phyloP scores from a whole-genome alignment of 805 yeast genomes.

The Wickerhamia fluorescens region DNA sequence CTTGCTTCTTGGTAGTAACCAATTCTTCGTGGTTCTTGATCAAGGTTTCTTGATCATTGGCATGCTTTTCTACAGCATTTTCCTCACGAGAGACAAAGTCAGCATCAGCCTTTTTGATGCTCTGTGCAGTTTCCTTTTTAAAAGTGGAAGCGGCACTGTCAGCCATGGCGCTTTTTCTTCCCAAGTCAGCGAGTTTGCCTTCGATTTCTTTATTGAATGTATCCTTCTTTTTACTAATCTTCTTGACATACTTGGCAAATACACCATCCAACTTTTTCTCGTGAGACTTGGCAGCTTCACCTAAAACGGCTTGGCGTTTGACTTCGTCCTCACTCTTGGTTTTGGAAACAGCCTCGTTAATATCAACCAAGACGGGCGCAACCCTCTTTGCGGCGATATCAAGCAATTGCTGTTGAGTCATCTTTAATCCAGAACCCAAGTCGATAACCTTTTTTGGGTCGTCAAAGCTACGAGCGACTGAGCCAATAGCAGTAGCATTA shows the following conservation, averaged over 20 bases:
- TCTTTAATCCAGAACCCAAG: constrained; percentile 46
- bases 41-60: constrained; percentile 36
- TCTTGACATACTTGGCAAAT: constrained; percentile 29
- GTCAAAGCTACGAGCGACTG: constrained; percentile 38
- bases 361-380: constrained; percentile 45
- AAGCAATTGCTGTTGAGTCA: constrained; percentile 49
- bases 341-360: constrained; percentile 43
- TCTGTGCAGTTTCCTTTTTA: constrained; percentile 33
- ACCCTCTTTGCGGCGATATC: constrained; percentile 51
- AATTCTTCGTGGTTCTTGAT: constrained; percentile 37
- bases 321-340: constrained; percentile 38
- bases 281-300: constrained; percentile 28
- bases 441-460: constrained; percentile 45
- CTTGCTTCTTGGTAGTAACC: constrained; percentile 38
- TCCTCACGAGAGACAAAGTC: constrained; percentile 42
- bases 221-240: constrained; percentile 30
- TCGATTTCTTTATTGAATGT: constrained; percentile 37
- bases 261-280: constrained; percentile 29
- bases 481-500: constrained; percentile 40
- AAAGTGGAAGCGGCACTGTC: constrained; percentile 29
- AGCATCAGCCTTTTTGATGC: constrained; percentile 38
- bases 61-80: constrained; percentile 41
- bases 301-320: constrained; percentile 31
- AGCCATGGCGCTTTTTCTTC: constrained; percentile 17
- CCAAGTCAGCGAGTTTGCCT: constrained; percentile 19